Base-by-base conservation (phyloP, 345 rosid species). In the Lumnitzera littorea region DNA sequence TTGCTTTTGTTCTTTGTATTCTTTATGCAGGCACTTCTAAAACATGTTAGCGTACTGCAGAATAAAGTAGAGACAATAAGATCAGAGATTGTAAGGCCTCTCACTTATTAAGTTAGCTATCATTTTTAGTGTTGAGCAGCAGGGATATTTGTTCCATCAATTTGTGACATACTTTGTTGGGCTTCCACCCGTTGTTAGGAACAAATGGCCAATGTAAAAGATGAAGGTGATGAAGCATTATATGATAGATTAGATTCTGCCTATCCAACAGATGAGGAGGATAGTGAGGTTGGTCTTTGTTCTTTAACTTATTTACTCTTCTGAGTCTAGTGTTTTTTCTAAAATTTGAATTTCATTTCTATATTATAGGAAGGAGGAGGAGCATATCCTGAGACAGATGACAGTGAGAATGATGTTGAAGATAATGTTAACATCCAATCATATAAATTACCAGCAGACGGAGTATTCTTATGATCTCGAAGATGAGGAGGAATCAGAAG, bases 11-110 rank as follows among this genome's bases (percentile, higher is more conserved):
- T 36, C 43, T 36, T 36, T 4, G 5, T 36, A 36, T 36, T 36
- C 43, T 63, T 62, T 66, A 49, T 64, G 77, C 90, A 92, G 98
- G 96, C 88, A 68, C 77, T 92, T 23, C 67, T 78, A 43, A 84
- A 80, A 57, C 90, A 92, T 62, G 67, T 89, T 53, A 75, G 65
- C 15, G 63, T 62, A 3, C 65, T 92, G 75, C 85, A 84, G 72
- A 62, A 62, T 11, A 85, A 64, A 68, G 85, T 79, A 67, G 88
- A 81, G 73, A 74, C 71, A 70, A 67, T 89, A 58, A 81, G 88
- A 85, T 80, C 80, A 36, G 96, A 89, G 78, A 82, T 92, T 15
- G 98, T 92, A 80, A 72, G 89, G 59, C 65, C 46, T 66, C 60
- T 43, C 56, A 27, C 59, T 53, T 54, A n/a, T 29, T 15, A 27